Evolutionary conservation across 306 rosid genomes (phyloP), one percentile per base, ranked within the genome.

Genomic region (Lathyrus aphaca): DNA sequence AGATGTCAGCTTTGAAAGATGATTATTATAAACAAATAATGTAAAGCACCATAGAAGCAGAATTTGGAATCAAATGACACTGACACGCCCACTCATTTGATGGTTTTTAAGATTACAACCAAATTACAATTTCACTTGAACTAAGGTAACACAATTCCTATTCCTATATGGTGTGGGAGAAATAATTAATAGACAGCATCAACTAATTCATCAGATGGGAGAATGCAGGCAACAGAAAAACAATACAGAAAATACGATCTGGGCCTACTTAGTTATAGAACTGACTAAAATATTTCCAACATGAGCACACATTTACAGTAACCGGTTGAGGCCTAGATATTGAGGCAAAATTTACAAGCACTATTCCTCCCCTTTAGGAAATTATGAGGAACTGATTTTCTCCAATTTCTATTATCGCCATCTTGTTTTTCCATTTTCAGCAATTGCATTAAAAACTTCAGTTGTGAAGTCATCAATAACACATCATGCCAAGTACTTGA

Each of bases 401-500:
- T 49, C 15, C 66, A 60, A 30, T 68, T 62, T 53, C 48, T 58
- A 76, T 72, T 68, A 71, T 35, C 77, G 50, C 64, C 73, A 14
- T 71, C 81, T 76, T n/a, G 48, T 66, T 75, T 75, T 39, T 76
- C 82, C 27, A 23, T 49, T 78, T 63, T 60, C 64, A 35, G 72
- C 74, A 63, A 71, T 69, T 46, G 70, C 49, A 60, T 57, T 54
- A 49, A 46, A 59, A 79, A 19, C 63, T 76, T 55, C 74, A 48
- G 69, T 69, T 45, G 50, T 68, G 62, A 49, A 65, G 42, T 66
- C 69, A 14, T 72, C 79, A 54, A 51, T 43, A 51, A 55, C 75
- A 44, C 68, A 77, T 92, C 87, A 92, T 4, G 98, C 98, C 89
- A 92, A 74, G 82, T 92, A 92, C 83, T 76, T 89, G 78, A 86